phyloP scores from a whole-genome alignment of 768 basidiomycete species.

The Boletus eberwhitei region DNA sequence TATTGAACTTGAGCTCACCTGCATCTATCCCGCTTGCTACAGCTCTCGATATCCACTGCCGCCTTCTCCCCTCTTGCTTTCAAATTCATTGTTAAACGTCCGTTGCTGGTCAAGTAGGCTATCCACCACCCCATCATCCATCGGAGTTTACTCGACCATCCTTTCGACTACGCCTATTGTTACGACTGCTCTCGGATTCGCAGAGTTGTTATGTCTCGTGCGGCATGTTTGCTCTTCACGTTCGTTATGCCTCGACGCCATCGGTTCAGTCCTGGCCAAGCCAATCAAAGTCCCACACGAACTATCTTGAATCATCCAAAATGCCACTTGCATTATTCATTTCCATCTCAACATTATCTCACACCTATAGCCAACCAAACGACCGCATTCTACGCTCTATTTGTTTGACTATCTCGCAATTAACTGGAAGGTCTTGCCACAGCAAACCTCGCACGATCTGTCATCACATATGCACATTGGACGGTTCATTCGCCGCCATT shows the following conservation, averaged over 20 bases:
- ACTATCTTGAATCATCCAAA: slow-evolving; percentile 14
- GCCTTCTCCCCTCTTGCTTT: slow-evolving; percentile 3
- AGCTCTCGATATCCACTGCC: slow-evolving; percentile 1
- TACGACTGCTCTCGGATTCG: slow-evolving; percentile 12
- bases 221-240: slow-evolving; percentile 14
- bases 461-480: slow-evolving; percentile 28
- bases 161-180: slow-evolving; percentile 9
- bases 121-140: slow-evolving; percentile 1
- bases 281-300: slow-evolving; percentile 8
- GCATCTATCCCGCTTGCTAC: background rate
- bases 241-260: slow-evolving; percentile 15
- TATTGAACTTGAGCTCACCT: slow-evolving; percentile 33
- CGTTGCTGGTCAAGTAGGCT: slow-evolving; percentile 9
- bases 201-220: slow-evolving; percentile 10
- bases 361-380: slow-evolving; percentile 19
- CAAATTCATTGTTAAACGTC: slow-evolving; percentile 1
- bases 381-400: slow-evolving; percentile 29
- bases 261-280: slow-evolving; percentile 9
- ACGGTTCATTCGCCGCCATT: slow-evolving; percentile 28
- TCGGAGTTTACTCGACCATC: slow-evolving; percentile 1
- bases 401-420: slow-evolving; percentile 29
- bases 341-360: slow-evolving; percentile 18
- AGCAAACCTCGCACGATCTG: slow-evolving; percentile 21
- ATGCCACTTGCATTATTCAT: slow-evolving; percentile 18
- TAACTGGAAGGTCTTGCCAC: slow-evolving; percentile 6